Percentiles rank a stretch among this genome's conserved stretches.
Conservation (phyloP, 2,329 filamentous ascomycete genomes). For the Daldinia sp. region DNA sequence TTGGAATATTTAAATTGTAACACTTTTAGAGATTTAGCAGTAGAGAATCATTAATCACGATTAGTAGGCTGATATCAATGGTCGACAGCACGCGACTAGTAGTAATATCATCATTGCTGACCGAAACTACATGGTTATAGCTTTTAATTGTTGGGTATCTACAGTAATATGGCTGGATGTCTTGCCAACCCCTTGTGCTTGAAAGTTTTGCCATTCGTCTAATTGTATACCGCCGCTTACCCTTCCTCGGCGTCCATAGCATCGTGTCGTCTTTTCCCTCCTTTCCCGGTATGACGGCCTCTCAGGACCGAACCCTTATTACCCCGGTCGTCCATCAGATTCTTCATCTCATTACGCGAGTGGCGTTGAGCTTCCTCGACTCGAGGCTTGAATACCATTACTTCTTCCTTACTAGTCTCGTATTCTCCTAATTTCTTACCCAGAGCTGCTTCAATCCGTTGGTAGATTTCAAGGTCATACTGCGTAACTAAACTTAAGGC, state of each 20-base stretch:
- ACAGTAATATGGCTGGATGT: slow-evolving; percentile 14
- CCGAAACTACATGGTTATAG: background rate
- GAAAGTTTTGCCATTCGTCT: slow-evolving; percentile 3
- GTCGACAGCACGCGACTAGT: background rate
- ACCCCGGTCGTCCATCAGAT: slow-evolving; percentile 76
- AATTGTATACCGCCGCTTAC: slow-evolving; percentile 51
- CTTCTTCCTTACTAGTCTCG: slow-evolving; percentile 80
- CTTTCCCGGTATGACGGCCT: slow-evolving; percentile 59
- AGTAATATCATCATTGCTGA: background rate
- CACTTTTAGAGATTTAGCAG: background rate
- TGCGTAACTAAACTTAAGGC: slow-evolving; percentile 87
- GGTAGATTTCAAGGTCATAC: slow-evolving; percentile 78
- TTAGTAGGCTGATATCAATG: too few relatives aligned
- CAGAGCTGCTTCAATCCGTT: slow-evolving; percentile 84
- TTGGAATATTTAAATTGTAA: background rate
- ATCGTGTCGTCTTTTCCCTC: slow-evolving; percentile 59
- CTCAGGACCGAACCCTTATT: slow-evolving; percentile 64
- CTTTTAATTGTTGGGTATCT: slow-evolving; percentile 36
- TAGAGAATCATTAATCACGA: background rate
- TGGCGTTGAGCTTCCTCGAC: slow-evolving; percentile 87
- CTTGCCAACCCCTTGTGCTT: slow-evolving; percentile 10
- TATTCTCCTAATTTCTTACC: slow-evolving; percentile 81
- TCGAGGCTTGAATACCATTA: slow-evolving; percentile 81
- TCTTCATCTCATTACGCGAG: slow-evolving; percentile 85
- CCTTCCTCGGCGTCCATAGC: slow-evolving; percentile 84